Evolutionary conservation across 176 grass and related monocot species (phyloP).

Genomic region (Metroxylon sagu): DNA sequence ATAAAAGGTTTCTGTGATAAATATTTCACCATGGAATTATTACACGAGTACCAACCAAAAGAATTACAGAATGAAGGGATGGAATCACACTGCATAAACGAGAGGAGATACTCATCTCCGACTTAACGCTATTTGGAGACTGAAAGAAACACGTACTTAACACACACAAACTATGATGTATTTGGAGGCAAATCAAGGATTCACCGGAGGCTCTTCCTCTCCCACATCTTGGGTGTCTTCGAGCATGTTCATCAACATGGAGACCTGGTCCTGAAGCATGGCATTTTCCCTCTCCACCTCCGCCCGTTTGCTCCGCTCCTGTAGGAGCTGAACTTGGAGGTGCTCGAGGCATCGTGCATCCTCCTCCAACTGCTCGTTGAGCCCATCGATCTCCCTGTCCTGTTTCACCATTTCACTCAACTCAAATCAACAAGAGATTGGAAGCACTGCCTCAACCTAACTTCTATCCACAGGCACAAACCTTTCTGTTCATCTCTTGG

Average conservation of each 20-base stretch:
- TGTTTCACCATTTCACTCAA: slow-evolving; percentile 24
- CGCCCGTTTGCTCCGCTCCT: slow-evolving; percentile 64
- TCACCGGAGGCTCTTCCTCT: slow-evolving; percentile 12
- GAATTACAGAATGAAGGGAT: too few relatives aligned
- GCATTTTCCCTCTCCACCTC: slow-evolving; percentile 81
- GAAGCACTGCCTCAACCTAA: too few relatives aligned
- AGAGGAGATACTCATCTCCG: too few relatives aligned
- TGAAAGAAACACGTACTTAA: not conserved
- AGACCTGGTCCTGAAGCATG: slow-evolving; percentile 73
- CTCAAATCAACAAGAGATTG: too few relatives aligned
- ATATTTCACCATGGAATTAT: too few relatives aligned
- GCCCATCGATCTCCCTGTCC: slow-evolving; percentile 87
- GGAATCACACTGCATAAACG: too few relatives aligned
- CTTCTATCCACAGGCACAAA: slow-evolving; percentile 9
- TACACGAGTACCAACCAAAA: too few relatives aligned
- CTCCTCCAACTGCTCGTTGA: slow-evolving; percentile 91
- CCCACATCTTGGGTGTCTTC: slow-evolving; percentile 46
- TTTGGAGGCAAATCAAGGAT: slow-evolving; percentile 2
- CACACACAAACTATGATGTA: not conserved
- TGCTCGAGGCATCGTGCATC: slow-evolving; percentile 77
- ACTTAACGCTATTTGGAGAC: too few relatives aligned
- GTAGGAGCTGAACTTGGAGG: slow-evolving; percentile 63
- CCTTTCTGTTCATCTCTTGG: slow-evolving; percentile 99
- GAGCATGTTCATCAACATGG: slow-evolving; percentile 79
- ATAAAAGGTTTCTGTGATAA: too few relatives aligned